Base-by-base conservation (phyloP, 257 asterid genomes). In the Przewalskia tangutica region DNA sequence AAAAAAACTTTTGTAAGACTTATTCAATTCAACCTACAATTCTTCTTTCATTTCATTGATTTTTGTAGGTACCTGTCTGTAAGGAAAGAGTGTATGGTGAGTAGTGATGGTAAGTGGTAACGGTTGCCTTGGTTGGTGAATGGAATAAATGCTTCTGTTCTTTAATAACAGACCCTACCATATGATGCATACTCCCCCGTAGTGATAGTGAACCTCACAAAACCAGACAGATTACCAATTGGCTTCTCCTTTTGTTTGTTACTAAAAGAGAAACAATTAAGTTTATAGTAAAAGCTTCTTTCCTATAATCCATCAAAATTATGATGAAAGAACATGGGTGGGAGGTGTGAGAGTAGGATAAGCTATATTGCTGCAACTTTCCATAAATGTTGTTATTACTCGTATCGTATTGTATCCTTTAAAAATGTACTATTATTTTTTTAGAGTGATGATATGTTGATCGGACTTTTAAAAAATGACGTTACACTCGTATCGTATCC, bases 61-160 rank as follows among this genome's bases (percentile, higher is more conserved):
- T 38, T 65, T 42, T 27, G 11, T 48, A 73, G 79, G 20, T 48
- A 50, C 23, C 56, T 12, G 8, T 71, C 20, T 46, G 60, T 42
- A 59, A 63, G 46, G 54, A 18, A 17, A 20, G 12, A 55, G 59
- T n/a, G 9, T 58, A 1, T 78, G 60, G 42, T 73, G 60, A 11
- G 77, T 62, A 80, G 80, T 23, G 79, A 60, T 54, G 55, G 32
- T 27, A 27, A 27, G 53, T 54, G 55, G 32, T 27, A 27, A 27
- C 32, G 32, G 32, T 27, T 82, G 79, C 48, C 40, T 44, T 71
- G 86, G 94, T 88, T 86, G 97, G 76, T 89, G 91, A 62, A 85
- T 81, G 44, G 89, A 91, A 84, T 89, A 89, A 91, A 93, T 91
- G 91, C 90, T 84, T 76, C 79, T 85, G 85, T 85, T 50, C 62